phyloP scores from a whole-genome alignment of 2,329 filamentous ascomycete genomes.

The Fusarium sp. region DNA sequence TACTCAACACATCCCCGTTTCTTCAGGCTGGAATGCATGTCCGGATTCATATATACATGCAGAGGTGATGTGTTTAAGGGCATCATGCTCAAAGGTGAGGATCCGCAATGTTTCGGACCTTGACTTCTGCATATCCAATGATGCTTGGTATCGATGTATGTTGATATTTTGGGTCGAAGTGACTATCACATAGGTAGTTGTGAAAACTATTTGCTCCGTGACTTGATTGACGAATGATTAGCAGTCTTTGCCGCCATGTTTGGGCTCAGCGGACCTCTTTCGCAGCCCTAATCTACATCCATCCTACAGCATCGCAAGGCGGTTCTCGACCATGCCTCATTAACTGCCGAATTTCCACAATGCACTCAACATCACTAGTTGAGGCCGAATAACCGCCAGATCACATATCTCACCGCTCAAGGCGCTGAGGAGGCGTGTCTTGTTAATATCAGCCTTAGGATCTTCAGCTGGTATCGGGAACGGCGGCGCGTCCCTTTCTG shows the following conservation, averaged over 20 bases:
- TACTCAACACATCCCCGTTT: conserved; percentile 6
- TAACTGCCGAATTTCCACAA: conserved; percentile 6
- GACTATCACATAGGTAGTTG: not conserved
- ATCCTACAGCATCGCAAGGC: not conserved
- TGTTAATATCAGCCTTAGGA: not conserved
- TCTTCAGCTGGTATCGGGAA: conserved; percentile 24
- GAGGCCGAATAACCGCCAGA: not conserved
- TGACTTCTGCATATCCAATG: not conserved
- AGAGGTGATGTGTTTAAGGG: not conserved
- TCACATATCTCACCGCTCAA: not conserved
- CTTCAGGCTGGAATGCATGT: conserved; percentile 2
- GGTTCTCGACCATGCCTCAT: conserved; percentile 16
- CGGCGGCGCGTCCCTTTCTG: conserved; percentile 19
- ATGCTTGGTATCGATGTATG: not conserved
- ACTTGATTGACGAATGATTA: conserved; percentile 1
- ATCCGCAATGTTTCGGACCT: not conserved
- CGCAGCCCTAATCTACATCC: not conserved
- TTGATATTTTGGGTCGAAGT: not conserved
- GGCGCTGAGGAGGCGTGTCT: not conserved
- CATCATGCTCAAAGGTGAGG: not conserved
- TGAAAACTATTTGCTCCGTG: not conserved
- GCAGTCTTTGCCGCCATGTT: conserved; percentile 5
- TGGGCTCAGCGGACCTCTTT: conserved; percentile 5
- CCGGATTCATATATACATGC: not conserved
- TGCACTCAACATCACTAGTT: not conserved